Evolutionary conservation across 2,329 filamentous ascomycete genomes (phyloP).

Genomic region (Calonectria montana): DNA sequence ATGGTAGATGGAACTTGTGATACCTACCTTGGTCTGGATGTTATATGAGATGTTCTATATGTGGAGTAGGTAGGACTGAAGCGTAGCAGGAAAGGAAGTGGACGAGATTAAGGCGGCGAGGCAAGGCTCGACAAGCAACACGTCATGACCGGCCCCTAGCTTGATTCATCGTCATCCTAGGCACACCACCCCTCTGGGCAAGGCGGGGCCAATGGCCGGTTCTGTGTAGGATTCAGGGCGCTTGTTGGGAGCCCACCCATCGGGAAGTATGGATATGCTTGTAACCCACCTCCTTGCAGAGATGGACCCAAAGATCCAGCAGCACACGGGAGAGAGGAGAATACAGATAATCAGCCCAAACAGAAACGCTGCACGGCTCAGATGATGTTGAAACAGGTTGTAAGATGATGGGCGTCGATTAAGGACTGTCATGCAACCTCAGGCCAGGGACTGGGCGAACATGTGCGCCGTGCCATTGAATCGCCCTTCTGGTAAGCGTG

Average conservation of each 20-base stretch:
- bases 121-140: constrained; percentile 18
- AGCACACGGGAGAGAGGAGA: not conserved
- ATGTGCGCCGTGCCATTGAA: constrained; percentile 16
- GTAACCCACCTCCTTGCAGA: constrained; percentile 24
- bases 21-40: not conserved
- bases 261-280: constrained; percentile 7
- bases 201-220: constrained; percentile 30
- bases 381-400: constrained; percentile 15
- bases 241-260: constrained; percentile 29
- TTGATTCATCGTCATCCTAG: constrained; percentile 14
- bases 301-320: constrained; percentile 11
- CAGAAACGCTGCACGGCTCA: constrained; percentile 14
- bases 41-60: constrained; percentile 6
- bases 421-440: constrained; percentile 7
- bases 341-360: not conserved
- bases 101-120: constrained; percentile 4
- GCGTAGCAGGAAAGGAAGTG: constrained; percentile 2
- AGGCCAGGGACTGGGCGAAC: constrained; percentile 9
- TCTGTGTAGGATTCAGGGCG: constrained; percentile 41
- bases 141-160: constrained; percentile 26
- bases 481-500: not conserved
- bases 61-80: constrained; percentile 2
- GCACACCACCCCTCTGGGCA: constrained; percentile 3
- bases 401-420: constrained; percentile 25
- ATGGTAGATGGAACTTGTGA: constrained; percentile 12